Base-by-base conservation (phyloP, 257 asterid genomes). In the Marsdenia floribunda region DNA sequence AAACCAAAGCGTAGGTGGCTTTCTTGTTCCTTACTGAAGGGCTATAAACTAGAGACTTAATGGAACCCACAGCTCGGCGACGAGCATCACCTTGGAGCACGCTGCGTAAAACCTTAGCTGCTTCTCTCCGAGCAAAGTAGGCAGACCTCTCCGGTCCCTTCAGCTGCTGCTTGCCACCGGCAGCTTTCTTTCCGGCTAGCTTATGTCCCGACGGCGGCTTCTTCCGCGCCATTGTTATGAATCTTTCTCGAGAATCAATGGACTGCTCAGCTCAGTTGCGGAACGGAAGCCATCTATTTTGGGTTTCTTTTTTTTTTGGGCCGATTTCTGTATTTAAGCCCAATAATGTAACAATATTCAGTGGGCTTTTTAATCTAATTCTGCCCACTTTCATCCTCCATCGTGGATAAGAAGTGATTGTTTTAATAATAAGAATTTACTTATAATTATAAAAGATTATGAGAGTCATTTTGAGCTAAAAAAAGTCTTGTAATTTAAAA, bases 101-200 rank as follows among this genome's bases (percentile, higher is more conserved):
- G 78, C 82, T 90, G 77, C 96, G 93, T 80, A 95, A 75, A 35
- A 95, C 96, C 85, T 90, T 95, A 44, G 99, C 97, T 12, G 98
- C 96, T 83, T 95, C 98, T 81, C 99, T 82, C 70, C 99, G 85
- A 6, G 99, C 97, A 81, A 92, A 92, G 85, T 87, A 87, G 49
- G 96, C 91, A 46, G 98, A 90, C 13, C 99, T 90, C 68, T 87
- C 92, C 60, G 93, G 90, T 40, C 74, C 83, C 83, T 76, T 85
- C 75, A 50, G 83, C 81, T 82, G 82, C 79, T 85, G 87, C 63
- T 71, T 55, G 22, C 40, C 74, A 3, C 33, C 72, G 46, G 72
- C 81, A 68, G 84, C 84, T 81, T 81, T 84, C 75, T 76, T 82
- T 16, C 75, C 79, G 73, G 72, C 77, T 52, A 83, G 78, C 46